Conservation (phyloP, 352 stramenopile species). For the Pythium periplocum region DNA sequence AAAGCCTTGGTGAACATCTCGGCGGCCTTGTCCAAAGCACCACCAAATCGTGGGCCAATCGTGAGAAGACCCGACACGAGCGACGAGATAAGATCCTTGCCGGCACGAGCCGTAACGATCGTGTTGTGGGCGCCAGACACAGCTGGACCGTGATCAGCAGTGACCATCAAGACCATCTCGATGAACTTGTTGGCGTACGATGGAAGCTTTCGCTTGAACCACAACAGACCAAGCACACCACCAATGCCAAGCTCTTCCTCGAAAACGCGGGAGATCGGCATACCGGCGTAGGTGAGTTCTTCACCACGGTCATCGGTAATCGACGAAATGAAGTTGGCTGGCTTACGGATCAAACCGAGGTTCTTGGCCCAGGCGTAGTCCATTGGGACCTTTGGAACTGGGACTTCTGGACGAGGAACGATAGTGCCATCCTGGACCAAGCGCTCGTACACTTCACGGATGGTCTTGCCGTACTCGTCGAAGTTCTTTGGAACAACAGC, state of each 20-base stretch:
- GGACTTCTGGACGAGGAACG: constrained; percentile 83
- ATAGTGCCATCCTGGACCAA: constrained; percentile 79
- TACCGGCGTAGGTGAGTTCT: constrained; percentile 92
- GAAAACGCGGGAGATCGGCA: constrained; percentile 95
- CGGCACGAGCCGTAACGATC: constrained; percentile 91
- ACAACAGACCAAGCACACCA: constrained; percentile 93
- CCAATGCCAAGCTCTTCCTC: constrained; percentile 92
- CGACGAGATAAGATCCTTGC: constrained; percentile 96
- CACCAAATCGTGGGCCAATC: constrained; percentile 95
- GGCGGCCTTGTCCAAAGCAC: constrained; percentile 92
- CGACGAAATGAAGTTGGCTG: constrained; percentile 96
- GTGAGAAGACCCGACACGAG: constrained; percentile 95
- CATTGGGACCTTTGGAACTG: constrained; percentile 94
- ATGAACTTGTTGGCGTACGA: constrained; percentile 94
- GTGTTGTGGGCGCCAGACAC: constrained; percentile 97
- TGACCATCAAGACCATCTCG: constrained; percentile 98
- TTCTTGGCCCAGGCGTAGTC: constrained; percentile 97
- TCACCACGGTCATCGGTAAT: constrained; percentile 97
- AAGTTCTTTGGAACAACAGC: constrained; percentile 93
- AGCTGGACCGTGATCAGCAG: constrained; percentile 94
- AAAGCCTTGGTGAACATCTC: constrained; percentile 90
- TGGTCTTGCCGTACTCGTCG: constrained; percentile 91
- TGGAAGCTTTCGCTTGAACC: constrained; percentile 92
- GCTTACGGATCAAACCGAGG: constrained; percentile 94
- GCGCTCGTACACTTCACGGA: constrained; percentile 87